phyloP scores from a whole-genome alignment of 148 eudicot genomes.

The Mesembryanthemum crystallinum region DNA sequence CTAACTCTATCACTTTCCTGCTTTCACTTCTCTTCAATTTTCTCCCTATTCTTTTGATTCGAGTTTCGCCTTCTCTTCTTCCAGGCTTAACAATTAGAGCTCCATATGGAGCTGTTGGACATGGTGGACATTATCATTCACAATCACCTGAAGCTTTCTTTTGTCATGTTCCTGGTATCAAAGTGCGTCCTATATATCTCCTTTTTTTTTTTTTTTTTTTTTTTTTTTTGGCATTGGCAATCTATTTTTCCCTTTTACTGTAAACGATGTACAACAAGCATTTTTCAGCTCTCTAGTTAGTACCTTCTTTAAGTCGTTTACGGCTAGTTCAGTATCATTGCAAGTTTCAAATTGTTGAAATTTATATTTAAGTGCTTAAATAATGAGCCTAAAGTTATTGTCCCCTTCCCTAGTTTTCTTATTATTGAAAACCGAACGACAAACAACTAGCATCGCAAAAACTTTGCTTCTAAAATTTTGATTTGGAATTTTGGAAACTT shows the following conservation, averaged over 20 bases:
- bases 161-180: conserved; percentile 98
- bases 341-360: too few species aligned
- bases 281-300: too few species aligned
- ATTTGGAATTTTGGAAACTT: too few species aligned
- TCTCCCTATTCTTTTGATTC: neutral
- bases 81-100: conserved; percentile 93
- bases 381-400: too few species aligned
- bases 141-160: conserved; percentile 99
- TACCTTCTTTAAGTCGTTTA: too few species aligned
- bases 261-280: too few species aligned
- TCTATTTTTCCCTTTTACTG: neutral
- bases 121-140: conserved; percentile 97
- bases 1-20: neutral
- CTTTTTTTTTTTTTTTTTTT: conserved; percentile 2
- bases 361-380: too few species aligned
- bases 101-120: conserved; percentile 99
- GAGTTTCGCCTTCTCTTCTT: neutral
- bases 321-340: too few species aligned
- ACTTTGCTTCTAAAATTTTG: too few species aligned
- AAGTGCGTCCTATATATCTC: conserved; percentile 41
- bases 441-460: too few species aligned
- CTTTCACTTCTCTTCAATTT: neutral
- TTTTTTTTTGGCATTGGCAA: neutral
- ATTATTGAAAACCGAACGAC: too few species aligned
- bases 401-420: too few species aligned